Conservation (phyloP, 371 early-diverging fungal species). For the Mycotypha africana region DNA sequence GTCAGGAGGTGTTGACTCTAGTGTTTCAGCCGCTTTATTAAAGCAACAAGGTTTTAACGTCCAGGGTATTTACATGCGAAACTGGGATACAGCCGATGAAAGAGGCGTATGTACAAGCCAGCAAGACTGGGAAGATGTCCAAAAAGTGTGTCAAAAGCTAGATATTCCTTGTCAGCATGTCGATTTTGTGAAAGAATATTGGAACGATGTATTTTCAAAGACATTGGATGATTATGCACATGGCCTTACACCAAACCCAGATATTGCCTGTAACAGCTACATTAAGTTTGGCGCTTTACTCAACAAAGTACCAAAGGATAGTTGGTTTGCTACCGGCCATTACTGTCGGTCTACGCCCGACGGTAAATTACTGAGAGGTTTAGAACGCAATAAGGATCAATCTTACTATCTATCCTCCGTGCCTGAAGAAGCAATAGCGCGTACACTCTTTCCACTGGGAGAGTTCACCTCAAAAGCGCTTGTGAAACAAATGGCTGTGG, state of each 20-base stretch:
- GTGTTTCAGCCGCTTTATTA: conserved; percentile 49
- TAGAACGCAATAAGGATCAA: conserved; percentile 85
- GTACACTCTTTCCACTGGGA: conserved; percentile 86
- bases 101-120: conserved; percentile 74
- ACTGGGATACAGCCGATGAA: conserved; percentile 89
- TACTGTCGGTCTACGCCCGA: conserved; percentile 56
- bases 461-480: conserved; percentile 57
- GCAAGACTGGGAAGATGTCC: conserved; percentile 82
- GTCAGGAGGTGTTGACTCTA: conserved; percentile 93
- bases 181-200: conserved; percentile 87
- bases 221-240: conserved; percentile 65
- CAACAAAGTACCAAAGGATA: conserved; percentile 38
- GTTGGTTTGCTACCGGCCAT: conserved; percentile 85
- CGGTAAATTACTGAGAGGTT: conserved; percentile 40
- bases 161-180: conserved; percentile 65
- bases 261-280: conserved; percentile 80
- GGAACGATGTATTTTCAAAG: conserved; percentile 81
- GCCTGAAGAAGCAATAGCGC: conserved; percentile 35
- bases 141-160: conserved; percentile 59
- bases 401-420: conserved; percentile 86
- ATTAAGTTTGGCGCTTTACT: conserved; percentile 91
- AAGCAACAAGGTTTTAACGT: conserved; percentile 46
- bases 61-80: conserved; percentile 89
- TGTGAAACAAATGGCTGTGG: conserved; percentile 67
- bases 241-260: conserved; percentile 92